phyloP scores from a whole-genome alignment of 2,329 filamentous ascomycete genomes.

The Sarocladiaceae sp. region DNA sequence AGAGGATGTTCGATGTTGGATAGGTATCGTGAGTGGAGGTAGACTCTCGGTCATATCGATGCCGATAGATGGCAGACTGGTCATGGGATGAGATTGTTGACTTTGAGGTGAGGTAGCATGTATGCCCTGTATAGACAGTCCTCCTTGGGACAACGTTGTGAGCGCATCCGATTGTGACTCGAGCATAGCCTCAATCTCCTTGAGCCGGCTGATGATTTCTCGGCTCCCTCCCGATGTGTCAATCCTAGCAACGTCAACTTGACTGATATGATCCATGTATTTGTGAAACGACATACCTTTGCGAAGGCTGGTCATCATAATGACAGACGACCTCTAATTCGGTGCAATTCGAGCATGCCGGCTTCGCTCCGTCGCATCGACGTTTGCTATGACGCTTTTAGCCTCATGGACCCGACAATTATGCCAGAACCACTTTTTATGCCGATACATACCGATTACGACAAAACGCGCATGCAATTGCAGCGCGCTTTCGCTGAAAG shows the following conservation, averaged over 20 bases:
- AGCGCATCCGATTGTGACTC: constrained; percentile 17
- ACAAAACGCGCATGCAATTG: constrained; percentile 24
- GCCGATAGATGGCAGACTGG: constrained; percentile 12
- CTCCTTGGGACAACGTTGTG: constrained; percentile 12
- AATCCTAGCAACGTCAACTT: constrained; percentile 16
- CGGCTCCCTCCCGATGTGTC: constrained; percentile 23
- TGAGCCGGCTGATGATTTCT: constrained; percentile 22
- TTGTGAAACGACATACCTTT: constrained; percentile 16
- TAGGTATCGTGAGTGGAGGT: constrained; percentile 22
- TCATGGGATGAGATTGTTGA: constrained; percentile 13
- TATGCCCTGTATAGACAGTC: background rate
- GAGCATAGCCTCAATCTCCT: constrained; percentile 21
- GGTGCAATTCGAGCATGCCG: constrained; percentile 20
- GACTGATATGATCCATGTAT: background rate
- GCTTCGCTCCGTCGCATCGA: constrained; percentile 22
- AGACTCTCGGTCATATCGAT: constrained; percentile 13
- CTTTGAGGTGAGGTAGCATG: constrained; percentile 15
- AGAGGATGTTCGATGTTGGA: constrained; percentile 24
- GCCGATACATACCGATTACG: constrained; percentile 18
- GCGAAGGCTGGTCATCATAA: constrained; percentile 24
- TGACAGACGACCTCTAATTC: constrained; percentile 21
- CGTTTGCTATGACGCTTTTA: no score
- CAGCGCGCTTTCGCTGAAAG: constrained; percentile 22
- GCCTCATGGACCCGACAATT: no score
- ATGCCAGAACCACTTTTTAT: no score